Percentiles rank a stretch among this genome's conserved stretches.
These are phyloP conservation scores for Suaeda aralocaspica DNA, from an alignment of 148 eudicot genomes.

Conservation along the genomic window DNA sequence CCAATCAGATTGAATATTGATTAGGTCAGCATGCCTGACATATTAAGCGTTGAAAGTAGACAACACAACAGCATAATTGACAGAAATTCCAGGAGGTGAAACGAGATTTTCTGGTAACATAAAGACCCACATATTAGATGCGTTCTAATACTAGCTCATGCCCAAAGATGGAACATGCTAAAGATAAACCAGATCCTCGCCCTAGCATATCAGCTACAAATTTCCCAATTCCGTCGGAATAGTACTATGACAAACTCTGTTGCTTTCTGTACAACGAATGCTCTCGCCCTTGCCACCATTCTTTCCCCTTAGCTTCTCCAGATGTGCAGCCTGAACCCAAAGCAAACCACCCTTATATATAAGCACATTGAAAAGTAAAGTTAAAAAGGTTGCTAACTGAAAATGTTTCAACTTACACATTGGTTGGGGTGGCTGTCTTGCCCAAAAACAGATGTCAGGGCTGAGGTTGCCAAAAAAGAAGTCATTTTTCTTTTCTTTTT, in stretches of 20 bases:
- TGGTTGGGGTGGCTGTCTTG: slow-evolving; percentile 42
- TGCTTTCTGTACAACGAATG: slow-evolving; percentile 80
- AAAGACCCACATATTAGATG: no score
- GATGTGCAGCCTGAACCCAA: slow-evolving; percentile 56
- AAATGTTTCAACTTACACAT: slow-evolving; percentile 48
- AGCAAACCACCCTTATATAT: not conserved
- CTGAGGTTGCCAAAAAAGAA: slow-evolving; percentile 94
- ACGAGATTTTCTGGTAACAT: no score
- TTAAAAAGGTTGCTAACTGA: not conserved
- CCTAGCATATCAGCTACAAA: not conserved
- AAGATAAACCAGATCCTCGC: not conserved
- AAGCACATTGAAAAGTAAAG: not conserved
- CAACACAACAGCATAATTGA: not conserved
- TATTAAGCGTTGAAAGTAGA: not conserved
- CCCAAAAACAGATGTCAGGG: slow-evolving; percentile 92
- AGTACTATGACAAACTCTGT: slow-evolving; percentile 98
- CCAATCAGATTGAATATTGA: no score
- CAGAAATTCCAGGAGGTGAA: not conserved
- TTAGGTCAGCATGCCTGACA: not conserved
- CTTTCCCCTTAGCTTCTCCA: slow-evolving; percentile 78
- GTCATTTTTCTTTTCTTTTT: no score
- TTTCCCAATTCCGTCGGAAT: slow-evolving; percentile 68
- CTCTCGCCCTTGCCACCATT: slow-evolving; percentile 88
- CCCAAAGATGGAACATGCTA: not conserved
- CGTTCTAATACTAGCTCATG: not conserved